phyloP scores from a whole-genome alignment of 106 monocot species.

The Dendrobium huoshanense region DNA sequence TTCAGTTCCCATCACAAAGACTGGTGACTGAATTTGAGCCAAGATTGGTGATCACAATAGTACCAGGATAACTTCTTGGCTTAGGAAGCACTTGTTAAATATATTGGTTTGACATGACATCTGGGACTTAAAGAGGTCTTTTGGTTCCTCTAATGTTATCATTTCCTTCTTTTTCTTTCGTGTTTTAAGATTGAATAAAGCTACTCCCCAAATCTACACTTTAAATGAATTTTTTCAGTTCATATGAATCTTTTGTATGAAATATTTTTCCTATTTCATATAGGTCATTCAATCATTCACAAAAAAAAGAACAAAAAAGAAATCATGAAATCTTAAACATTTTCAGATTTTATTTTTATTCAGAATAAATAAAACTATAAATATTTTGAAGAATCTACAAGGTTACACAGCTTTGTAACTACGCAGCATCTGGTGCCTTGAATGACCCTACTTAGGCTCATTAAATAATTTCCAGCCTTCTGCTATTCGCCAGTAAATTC shows the following conservation, averaged over 20 bases:
- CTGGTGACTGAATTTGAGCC: neutral
- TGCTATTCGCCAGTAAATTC: neutral
- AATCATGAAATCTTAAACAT: neutral
- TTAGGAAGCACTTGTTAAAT: neutral
- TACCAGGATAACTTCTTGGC: neutral
- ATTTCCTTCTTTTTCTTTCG: neutral
- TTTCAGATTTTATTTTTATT: neutral
- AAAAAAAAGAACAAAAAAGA: too few species aligned
- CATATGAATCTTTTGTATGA: neutral
- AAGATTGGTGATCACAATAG: neutral
- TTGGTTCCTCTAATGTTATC: neutral
- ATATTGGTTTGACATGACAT: neutral
- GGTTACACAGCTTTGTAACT: constrained; percentile 30
- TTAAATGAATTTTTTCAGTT: neutral
- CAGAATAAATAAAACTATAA: neutral
- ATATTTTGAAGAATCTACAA: constrained; percentile 15
- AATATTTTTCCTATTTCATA: neutral
- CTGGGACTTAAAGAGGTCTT: neutral
- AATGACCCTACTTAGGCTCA: constrained; percentile 11
- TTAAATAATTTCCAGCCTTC: neutral
- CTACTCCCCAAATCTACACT: neutral
- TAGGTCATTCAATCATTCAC: neutral
- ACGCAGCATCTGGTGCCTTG: constrained; percentile 43
- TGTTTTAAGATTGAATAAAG: constrained; percentile 1
- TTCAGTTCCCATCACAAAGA: neutral